Evolutionary conservation across 2,329 filamentous ascomycete species (phyloP).

Genomic region (Nemania sp.): DNA sequence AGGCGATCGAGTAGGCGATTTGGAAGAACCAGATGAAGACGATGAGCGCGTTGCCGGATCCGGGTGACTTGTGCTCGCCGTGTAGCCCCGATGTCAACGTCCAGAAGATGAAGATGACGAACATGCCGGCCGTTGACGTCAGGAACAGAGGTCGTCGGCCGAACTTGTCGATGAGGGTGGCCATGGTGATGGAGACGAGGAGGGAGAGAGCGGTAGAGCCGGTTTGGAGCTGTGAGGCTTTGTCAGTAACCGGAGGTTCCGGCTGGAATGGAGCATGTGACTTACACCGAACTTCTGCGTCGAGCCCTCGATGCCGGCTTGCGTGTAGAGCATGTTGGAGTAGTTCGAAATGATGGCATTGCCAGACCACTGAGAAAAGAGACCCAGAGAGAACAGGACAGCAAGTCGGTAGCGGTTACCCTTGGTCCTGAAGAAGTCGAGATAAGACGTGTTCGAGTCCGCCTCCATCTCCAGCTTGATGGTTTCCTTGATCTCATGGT

Average conservation of each 20-base stretch:
- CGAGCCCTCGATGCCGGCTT: constrained; percentile 54
- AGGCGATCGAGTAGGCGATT: constrained; percentile 59
- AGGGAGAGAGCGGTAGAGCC: constrained; percentile 57
- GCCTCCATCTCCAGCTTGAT: constrained; percentile 56
- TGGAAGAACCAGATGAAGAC: constrained; percentile 56
- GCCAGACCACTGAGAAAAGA: constrained; percentile 65
- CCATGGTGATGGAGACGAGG: constrained; percentile 56
- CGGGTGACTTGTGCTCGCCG: constrained; percentile 45
- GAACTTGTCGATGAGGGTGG: constrained; percentile 58
- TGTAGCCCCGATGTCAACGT: constrained; percentile 52
- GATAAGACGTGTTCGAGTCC: constrained; percentile 53
- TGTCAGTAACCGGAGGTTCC: constrained; percentile 31
- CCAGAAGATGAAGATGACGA: constrained; percentile 56
- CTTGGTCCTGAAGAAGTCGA: constrained; percentile 58
- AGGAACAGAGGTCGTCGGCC: constrained; percentile 63
- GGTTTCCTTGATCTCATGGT: constrained; percentile 63
- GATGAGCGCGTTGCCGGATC: constrained; percentile 49
- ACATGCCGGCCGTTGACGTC: constrained; percentile 48
- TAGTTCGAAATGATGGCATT: constrained; percentile 66
- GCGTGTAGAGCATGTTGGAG: constrained; percentile 56
- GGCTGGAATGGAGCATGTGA: constrained; percentile 11
- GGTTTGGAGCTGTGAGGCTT: constrained; percentile 47
- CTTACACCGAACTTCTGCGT: constrained; percentile 51
- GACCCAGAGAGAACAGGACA: constrained; percentile 58
- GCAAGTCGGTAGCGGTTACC: constrained; percentile 61